Evolutionary conservation across 352 stramenopile species (phyloP).

Genomic region (Phytophthora foliorum): DNA sequence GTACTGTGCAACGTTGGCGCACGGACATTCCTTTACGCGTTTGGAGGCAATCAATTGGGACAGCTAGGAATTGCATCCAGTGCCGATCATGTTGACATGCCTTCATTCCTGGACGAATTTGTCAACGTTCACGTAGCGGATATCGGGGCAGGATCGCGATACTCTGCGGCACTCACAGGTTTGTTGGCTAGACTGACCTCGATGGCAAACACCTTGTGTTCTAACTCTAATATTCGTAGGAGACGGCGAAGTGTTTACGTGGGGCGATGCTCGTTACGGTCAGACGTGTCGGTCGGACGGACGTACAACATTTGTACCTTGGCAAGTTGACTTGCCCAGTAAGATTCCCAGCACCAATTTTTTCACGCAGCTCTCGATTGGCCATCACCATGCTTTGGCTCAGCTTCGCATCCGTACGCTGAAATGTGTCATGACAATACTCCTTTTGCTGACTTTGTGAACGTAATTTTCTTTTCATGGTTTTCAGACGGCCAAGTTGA

Average conservation of each 20-base stretch:
- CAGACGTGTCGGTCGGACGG: slow-evolving; percentile 56
- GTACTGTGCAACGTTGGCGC: slow-evolving; percentile 57
- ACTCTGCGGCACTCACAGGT: slow-evolving; percentile 66
- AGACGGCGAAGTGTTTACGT: slow-evolving; percentile 72
- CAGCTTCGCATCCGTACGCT: slow-evolving; percentile 60
- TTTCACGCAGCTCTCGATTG: slow-evolving; percentile 68
- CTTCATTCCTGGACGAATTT: slow-evolving; percentile 68
- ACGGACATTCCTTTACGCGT: slow-evolving; percentile 70
- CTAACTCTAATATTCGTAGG: slow-evolving; percentile 29
- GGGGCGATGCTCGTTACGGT: slow-evolving; percentile 64
- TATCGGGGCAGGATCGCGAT: slow-evolving; percentile 64
- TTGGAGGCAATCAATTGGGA: slow-evolving; percentile 71
- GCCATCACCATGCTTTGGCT: slow-evolving; percentile 60
- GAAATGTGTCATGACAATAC: neutral
- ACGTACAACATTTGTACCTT: slow-evolving; percentile 73
- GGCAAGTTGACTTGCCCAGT: slow-evolving; percentile 44
- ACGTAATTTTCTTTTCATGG: neutral
- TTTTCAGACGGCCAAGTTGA: slow-evolving; percentile 52
- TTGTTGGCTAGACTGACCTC: neutral
- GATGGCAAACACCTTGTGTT: neutral
- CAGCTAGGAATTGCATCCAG: slow-evolving; percentile 66
- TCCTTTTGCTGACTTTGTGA: neutral
- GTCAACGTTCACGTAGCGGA: slow-evolving; percentile 38
- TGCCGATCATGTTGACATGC: slow-evolving; percentile 60
- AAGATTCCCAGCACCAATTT: slow-evolving; percentile 41